Evolutionary conservation across 176 grass and related monocot species (phyloP).

Genomic region (Bonia amplexicaulis): DNA sequence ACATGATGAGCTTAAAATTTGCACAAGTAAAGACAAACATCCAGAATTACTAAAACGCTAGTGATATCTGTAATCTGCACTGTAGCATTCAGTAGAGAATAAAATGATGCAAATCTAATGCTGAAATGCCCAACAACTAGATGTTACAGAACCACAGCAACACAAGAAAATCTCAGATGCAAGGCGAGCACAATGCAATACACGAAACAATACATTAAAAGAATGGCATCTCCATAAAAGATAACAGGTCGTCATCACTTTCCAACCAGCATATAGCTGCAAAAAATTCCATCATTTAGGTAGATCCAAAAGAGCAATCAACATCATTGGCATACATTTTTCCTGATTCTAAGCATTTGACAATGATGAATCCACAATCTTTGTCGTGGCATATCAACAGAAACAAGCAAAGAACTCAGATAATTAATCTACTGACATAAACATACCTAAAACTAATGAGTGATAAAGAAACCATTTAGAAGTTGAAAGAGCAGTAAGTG

Average conservation of each 20-base stretch:
- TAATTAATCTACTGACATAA: conserved; percentile 3
- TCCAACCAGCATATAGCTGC: not conserved
- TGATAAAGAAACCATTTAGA: not conserved
- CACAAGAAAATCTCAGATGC: not conserved
- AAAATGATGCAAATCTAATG: not conserved
- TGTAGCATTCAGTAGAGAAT: not conserved
- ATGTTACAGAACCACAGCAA: not conserved
- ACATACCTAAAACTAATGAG: not conserved
- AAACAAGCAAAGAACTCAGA: conserved; percentile 8
- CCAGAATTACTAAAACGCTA: not conserved
- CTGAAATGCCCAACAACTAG: not conserved
- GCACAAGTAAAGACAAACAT: not conserved
- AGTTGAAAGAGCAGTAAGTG: conserved; percentile 4
- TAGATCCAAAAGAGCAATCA: not conserved
- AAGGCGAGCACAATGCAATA: not conserved
- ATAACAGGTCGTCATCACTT: not conserved
- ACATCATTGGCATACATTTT: not conserved
- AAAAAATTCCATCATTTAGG: conserved; percentile 6
- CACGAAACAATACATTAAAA: too few relatives aligned
- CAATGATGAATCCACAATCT: not conserved
- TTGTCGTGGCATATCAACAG: not conserved
- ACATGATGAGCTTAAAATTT: not conserved
- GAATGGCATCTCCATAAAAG: too few relatives aligned
- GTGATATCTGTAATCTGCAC: not conserved
- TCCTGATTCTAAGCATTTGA: not conserved